Conservation (phyloP, 441 rosid species). For the Isatis lusitanica region DNA sequence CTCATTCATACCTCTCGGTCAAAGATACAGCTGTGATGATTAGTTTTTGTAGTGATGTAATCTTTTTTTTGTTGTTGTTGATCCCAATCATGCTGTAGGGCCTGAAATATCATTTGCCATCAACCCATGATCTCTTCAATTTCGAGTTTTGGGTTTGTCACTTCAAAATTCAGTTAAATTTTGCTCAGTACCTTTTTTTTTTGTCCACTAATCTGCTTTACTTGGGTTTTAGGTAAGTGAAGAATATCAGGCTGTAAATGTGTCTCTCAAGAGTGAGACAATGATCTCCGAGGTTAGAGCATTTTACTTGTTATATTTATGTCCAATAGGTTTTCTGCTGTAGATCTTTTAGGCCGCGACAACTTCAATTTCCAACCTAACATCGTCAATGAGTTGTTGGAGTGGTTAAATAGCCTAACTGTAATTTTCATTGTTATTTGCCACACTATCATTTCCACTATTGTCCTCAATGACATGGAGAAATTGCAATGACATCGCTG, state of each 20-base stretch:
- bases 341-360: slow-evolving; percentile 11
- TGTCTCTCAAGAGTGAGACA: slow-evolving; percentile 73
- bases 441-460: not conserved
- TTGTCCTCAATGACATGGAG: not conserved
- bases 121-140: slow-evolving; percentile 90
- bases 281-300: slow-evolving; percentile 81
- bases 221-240: slow-evolving; percentile 67
- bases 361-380: slow-evolving; percentile 6
- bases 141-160: slow-evolving; percentile 99
- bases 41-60: slow-evolving; percentile 19
- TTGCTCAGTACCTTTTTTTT: slow-evolving; percentile 18
- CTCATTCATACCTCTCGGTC: slow-evolving; percentile 24
- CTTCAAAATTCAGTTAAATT: slow-evolving; percentile 46
- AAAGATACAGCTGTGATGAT: slow-evolving; percentile 28
- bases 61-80: not conserved
- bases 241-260: slow-evolving; percentile 93
- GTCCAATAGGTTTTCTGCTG: slow-evolving; percentile 9
- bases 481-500: not conserved
- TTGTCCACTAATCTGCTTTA: slow-evolving; percentile 27
- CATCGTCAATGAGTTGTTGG: not conserved
- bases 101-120: slow-evolving; percentile 78
- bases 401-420: slow-evolving; percentile 4
- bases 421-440: slow-evolving; percentile 8
- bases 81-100: slow-evolving; percentile 57
- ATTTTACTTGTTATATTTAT: slow-evolving; percentile 33